These are phyloP conservation scores for Leccinum griseonigrum DNA, from an alignment of 1,284 basidiomycete species.

Conservation along the genomic window DNA sequence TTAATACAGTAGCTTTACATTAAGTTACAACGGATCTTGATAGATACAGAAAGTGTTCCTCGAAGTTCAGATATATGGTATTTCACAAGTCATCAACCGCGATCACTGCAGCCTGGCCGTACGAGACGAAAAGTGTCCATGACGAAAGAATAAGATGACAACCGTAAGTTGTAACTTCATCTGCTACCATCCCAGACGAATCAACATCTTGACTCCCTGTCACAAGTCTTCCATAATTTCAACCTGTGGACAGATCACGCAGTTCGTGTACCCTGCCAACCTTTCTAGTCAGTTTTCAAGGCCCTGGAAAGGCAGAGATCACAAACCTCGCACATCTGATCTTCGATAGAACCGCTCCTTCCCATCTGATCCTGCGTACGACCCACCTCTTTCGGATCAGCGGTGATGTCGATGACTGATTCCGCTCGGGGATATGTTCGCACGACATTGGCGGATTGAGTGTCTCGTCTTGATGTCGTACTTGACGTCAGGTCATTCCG, in stretches of 20 bases:
- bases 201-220: slow-evolving; percentile 19
- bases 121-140: not conserved
- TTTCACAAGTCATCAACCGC: no score
- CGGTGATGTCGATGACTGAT: not conserved
- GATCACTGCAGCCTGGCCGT: not conserved
- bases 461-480: no score
- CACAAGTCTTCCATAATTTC: not conserved
- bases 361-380: no score
- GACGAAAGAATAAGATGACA: not conserved
- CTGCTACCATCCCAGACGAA: not conserved
- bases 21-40: no score
- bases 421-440: not conserved
- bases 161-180: no score
- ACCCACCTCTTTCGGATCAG: no score
- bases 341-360: no score
- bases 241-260: not conserved
- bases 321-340: no score
- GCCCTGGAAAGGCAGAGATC: no score
- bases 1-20: no score
- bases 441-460: not conserved
- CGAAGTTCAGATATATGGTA: no score
- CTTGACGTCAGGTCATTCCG: slow-evolving; percentile 1
- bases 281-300: not conserved
- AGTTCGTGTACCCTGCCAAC: not conserved
- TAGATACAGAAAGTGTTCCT: no score